phyloP scores from a whole-genome alignment of 495 filamentous ascomycete genomes.

The Lasiosphaeris hirsuta region DNA sequence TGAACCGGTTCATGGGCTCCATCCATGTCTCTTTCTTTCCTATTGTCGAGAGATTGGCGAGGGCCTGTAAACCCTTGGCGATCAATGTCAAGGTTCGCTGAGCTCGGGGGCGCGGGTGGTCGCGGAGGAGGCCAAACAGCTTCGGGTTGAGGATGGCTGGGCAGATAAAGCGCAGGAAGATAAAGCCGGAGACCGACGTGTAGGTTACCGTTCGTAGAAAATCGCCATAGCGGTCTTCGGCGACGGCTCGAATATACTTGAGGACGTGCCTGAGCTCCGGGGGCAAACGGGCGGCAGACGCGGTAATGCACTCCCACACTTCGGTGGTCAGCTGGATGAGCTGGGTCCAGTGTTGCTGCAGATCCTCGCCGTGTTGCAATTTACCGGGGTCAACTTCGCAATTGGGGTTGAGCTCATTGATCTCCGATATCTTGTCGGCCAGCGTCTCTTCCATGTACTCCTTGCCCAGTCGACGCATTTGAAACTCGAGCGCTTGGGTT shows the following conservation, averaged over 20 bases:
- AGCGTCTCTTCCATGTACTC: constrained; percentile 91
- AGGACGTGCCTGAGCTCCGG: constrained; percentile 83
- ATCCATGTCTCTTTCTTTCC: constrained; percentile 97
- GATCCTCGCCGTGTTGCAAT: constrained; percentile 65
- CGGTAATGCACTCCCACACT: constrained; percentile 79
- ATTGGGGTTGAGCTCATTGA: constrained; percentile 82
- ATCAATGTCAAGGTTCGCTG: constrained; percentile 91
- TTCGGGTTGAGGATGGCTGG: constrained; percentile 96
- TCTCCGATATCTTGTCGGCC: constrained; percentile 76
- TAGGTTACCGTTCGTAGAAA: constrained; percentile 90
- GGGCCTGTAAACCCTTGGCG: constrained; percentile 90
- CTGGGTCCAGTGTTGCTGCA: constrained; percentile 79
- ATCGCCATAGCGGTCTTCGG: constrained; percentile 96
- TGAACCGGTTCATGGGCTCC: constrained; percentile 93
- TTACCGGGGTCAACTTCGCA: constrained; percentile 92
- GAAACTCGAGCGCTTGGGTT: constrained; percentile 88
- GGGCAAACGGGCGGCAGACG: constrained; percentile 70
- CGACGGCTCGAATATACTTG: constrained; percentile 87
- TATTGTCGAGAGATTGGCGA: constrained; percentile 91
- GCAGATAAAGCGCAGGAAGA: constrained; percentile 95
- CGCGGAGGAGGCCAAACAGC: constrained; percentile 83
- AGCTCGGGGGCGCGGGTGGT: constrained; percentile 81
- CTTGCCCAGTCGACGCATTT: constrained; percentile 92
- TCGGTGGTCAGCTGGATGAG: constrained; percentile 73
- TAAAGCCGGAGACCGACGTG: constrained; percentile 92